phyloP scores from a whole-genome alignment of 2,329 filamentous ascomycete genomes.

The Ilyonectria mors-panacis region DNA sequence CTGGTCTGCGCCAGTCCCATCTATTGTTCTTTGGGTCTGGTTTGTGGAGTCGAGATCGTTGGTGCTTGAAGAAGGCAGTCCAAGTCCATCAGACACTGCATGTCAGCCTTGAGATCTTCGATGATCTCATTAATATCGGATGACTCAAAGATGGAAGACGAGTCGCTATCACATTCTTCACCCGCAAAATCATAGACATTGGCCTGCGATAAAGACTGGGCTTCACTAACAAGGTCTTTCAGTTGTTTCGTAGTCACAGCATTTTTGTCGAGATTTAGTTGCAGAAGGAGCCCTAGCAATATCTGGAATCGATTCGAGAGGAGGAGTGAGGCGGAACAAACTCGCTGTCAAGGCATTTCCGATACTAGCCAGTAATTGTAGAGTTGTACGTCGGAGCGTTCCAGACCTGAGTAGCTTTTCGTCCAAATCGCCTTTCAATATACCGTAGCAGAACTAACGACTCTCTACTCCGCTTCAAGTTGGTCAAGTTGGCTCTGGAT shows the following conservation, averaged over 20 bases:
- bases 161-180: not conserved
- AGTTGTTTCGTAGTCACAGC: not conserved
- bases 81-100: slow-evolving; percentile 1
- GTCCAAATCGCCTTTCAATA: not conserved
- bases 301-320: too few relatives aligned
- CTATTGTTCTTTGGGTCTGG: not conserved
- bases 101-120: not conserved
- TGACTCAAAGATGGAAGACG: not conserved
- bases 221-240: not conserved
- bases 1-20: too few relatives aligned
- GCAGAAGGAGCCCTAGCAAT: too few relatives aligned
- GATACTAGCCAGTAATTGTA: not conserved
- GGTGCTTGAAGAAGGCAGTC: not conserved
- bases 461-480: not conserved
- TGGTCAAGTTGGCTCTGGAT: too few relatives aligned
- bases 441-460: not conserved
- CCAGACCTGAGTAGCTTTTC: not conserved
- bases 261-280: too few relatives aligned
- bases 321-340: too few relatives aligned
- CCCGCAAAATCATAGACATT: not conserved
- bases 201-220: not conserved
- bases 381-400: not conserved
- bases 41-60: too few relatives aligned
- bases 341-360: not conserved
- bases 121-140: not conserved